These are phyloP conservation scores for Chrysopogon serrulatus DNA, from an alignment of 176 grass and related monocot species.

Conservation along the genomic window DNA sequence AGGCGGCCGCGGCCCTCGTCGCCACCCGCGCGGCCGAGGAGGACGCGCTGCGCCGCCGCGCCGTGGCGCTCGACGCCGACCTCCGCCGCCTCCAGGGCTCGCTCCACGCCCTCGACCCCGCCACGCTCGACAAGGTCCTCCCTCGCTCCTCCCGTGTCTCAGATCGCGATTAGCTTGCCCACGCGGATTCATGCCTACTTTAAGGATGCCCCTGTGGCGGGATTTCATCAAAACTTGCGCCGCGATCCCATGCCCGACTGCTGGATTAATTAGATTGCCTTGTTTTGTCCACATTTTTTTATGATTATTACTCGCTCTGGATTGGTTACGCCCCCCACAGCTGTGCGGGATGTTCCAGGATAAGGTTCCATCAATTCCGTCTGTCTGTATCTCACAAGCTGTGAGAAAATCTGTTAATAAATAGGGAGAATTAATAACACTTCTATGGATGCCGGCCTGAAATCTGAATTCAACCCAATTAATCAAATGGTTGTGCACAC, in stretches of 20 bases:
- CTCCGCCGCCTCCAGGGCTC: slow-evolving; percentile 49
- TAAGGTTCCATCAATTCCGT: not conserved
- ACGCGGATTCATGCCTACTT: not conserved
- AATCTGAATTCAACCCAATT: too few relatives aligned
- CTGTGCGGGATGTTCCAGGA: not conserved
- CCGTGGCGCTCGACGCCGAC: slow-evolving; percentile 35
- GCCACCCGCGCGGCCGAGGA: slow-evolving; percentile 48
- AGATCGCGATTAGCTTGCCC: not conserved
- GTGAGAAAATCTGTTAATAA: too few relatives aligned
- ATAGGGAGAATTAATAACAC: too few relatives aligned
- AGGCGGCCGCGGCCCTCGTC: slow-evolving; percentile 46
- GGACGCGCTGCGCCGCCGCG: slow-evolving; percentile 61
- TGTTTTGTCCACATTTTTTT: too few relatives aligned
- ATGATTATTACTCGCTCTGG: not conserved
- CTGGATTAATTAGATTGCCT: not conserved
- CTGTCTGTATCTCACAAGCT: too few relatives aligned
- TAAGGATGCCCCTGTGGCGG: not conserved
- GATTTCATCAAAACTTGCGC: not conserved
- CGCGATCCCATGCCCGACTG: not conserved
- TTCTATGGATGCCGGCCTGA: too few relatives aligned
- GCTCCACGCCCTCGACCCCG: slow-evolving; percentile 19
- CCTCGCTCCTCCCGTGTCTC: not conserved
- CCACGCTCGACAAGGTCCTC: slow-evolving; percentile 48
- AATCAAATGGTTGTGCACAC: too few relatives aligned
- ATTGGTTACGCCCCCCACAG: not conserved